These are phyloP conservation scores for Colletotrichum horii DNA, from an alignment of 2,329 filamentous ascomycete species.

Conservation along the genomic window DNA sequence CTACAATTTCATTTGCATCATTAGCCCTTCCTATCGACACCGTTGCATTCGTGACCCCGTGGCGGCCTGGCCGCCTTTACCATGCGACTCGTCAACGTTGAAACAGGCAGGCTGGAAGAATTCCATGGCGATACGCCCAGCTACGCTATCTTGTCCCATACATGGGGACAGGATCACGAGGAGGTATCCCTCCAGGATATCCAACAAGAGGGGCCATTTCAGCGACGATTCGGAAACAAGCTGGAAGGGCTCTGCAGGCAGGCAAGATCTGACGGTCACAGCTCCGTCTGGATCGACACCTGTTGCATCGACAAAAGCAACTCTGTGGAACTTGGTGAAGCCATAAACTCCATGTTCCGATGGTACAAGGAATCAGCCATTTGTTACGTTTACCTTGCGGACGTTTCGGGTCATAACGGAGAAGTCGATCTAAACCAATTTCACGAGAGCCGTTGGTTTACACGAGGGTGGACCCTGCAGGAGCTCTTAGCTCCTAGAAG, in stretches of 20 bases:
- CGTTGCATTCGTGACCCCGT: rapidly evolving
- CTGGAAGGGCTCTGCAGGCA: background rate
- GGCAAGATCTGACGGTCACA: background rate
- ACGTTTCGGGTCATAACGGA: rapidly evolving
- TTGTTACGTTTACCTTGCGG: background rate
- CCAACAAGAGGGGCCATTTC: background rate
- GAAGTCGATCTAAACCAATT: background rate
- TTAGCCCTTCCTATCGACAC: rapidly evolving
- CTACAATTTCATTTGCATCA: rapidly evolving
- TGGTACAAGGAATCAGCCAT: background rate
- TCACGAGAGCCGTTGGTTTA: background rate
- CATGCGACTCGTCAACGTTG: background rate
- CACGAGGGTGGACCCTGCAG: background rate
- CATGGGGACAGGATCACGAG: background rate
- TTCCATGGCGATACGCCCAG: rapidly evolving
- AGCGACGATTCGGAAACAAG: background rate
- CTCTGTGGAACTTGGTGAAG: background rate
- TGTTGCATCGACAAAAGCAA: background rate
- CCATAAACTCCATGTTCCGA: background rate
- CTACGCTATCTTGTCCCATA: background rate
- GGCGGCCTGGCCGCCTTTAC: rapidly evolving
- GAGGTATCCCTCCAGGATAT: background rate
- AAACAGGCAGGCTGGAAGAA: background rate
- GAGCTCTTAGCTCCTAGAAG: background rate
- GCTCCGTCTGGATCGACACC: background rate